Evolutionary conservation across 176 grass and related monocot species (phyloP).

Genomic region (Pharus latifolius): DNA sequence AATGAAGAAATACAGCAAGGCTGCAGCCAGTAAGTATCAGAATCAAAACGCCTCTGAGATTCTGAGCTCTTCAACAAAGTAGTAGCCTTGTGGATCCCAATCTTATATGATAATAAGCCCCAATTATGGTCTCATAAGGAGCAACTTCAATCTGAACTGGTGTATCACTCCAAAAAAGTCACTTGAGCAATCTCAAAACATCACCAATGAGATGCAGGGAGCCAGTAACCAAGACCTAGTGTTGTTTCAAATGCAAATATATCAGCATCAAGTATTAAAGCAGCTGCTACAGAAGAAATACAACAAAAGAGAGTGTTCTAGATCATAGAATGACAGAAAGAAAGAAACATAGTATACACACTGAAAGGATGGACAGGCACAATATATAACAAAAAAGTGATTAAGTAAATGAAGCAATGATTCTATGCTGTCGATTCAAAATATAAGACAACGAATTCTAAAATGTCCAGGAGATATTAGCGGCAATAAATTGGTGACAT

Average conservation of each 20-base stretch:
- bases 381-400: background rate
- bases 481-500: background rate
- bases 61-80: slow-evolving; percentile 15
- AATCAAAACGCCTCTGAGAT: slow-evolving; percentile 4
- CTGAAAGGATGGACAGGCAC: background rate
- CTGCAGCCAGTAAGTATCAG: background rate
- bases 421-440: background rate
- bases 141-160: slow-evolving; percentile 8
- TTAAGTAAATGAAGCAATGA: background rate
- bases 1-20: slow-evolving; percentile 12
- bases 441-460: background rate
- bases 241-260: slow-evolving; percentile 13
- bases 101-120: background rate
- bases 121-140: background rate
- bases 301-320: background rate
- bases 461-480: background rate
- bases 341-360: background rate
- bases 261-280: slow-evolving; percentile 13
- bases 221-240: slow-evolving; percentile 54
- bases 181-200: slow-evolving; percentile 60
- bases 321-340: background rate
- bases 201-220: slow-evolving; percentile 58
- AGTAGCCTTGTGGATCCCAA: background rate
- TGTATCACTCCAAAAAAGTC: slow-evolving; percentile 8
- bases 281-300: background rate